A percentile compares a stretch with the other conserved stretches of the same genome.
Evolutionary conservation across 2,329 filamentous ascomycete species (phyloP).

Genomic region (Epichloe typhina): DNA sequence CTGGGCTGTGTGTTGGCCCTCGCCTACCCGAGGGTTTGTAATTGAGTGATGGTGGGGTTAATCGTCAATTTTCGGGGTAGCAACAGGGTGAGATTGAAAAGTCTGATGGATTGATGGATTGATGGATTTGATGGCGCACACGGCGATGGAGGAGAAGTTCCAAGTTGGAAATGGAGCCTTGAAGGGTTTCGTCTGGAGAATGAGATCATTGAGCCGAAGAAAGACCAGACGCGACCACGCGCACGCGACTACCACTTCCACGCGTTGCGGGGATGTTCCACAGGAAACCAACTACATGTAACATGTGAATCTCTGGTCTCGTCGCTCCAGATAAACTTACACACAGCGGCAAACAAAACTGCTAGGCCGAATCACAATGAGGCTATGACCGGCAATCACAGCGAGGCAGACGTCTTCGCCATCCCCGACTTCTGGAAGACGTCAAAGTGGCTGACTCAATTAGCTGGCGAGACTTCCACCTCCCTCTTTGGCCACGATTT

Average conservation of each 20-base stretch:
- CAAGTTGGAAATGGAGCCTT: background rate
- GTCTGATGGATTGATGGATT: background rate
- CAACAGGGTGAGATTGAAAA: background rate
- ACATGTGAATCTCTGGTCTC: too few species aligned
- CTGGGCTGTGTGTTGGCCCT: conserved; percentile 2
- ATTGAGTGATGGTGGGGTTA: background rate
- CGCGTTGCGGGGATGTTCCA: too few species aligned
- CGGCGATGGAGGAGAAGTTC: background rate
- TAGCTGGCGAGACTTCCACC: conserved; percentile 9
- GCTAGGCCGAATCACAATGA: conserved; percentile 5
- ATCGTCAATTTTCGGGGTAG: background rate
- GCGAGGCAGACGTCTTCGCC: conserved; percentile 44
- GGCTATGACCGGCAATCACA: conserved; percentile 25
- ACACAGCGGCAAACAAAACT: background rate
- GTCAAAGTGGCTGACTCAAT: conserved; percentile 33
- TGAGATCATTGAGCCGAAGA: background rate
- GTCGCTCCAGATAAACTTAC: too few species aligned
- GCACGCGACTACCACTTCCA: too few species aligned
- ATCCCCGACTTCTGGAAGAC: conserved; percentile 48
- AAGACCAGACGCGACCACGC: too few species aligned
- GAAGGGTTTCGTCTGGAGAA: background rate
- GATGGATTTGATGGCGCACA: too few species aligned
- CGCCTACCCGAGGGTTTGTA: background rate
- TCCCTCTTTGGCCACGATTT: conserved; percentile 32
- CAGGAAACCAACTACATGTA: too few species aligned